A percentile compares a stretch with the other conserved stretches of the same genome.
Evolutionary conservation across 805 yeast genomes (phyloP).

Genomic region (Yarrowia hollandica): DNA sequence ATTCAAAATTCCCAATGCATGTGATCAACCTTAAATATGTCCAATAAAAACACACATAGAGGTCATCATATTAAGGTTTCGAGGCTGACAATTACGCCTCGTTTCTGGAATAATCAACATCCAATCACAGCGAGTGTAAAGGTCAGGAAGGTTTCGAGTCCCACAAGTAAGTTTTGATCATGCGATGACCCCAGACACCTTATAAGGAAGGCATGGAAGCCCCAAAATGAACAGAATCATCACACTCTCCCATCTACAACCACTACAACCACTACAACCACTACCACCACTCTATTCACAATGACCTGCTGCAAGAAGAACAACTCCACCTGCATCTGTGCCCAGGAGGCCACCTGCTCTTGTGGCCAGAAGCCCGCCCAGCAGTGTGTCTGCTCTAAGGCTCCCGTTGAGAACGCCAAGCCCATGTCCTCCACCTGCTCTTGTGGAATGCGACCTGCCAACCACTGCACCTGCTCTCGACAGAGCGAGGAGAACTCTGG

Average conservation of each 20-base stretch:
- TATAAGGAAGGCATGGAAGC: constrained; percentile 5
- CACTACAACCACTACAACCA: background rate
- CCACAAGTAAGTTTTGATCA: background rate
- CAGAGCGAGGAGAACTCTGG: constrained; percentile 42
- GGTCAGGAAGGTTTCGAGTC: constrained; percentile 19
- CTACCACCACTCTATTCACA: constrained; percentile 29
- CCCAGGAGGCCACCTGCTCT: constrained; percentile 59
- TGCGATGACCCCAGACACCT: constrained; percentile 7
- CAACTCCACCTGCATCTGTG: constrained; percentile 55
- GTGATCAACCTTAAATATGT: constrained; percentile 1
- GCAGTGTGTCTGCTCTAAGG: constrained; percentile 55
- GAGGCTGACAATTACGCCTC: background rate
- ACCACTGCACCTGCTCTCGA: constrained; percentile 58
- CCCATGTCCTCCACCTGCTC: constrained; percentile 51
- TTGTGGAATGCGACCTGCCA: constrained; percentile 58
- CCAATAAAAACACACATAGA: background rate
- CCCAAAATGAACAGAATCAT: background rate
- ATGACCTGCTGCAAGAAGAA: constrained; percentile 48
- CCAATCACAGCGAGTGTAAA: background rate
- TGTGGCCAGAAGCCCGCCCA: constrained; percentile 62
- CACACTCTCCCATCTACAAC: constrained; percentile 9
- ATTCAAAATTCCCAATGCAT: background rate
- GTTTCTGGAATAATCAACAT: background rate
- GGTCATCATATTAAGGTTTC: constrained; percentile 26
- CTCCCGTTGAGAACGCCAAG: constrained; percentile 54